Evolutionary conservation across 495 filamentous ascomycete species (phyloP), one percentile per base, ranked within the genome.

Genomic region (Collariella sp.): DNA sequence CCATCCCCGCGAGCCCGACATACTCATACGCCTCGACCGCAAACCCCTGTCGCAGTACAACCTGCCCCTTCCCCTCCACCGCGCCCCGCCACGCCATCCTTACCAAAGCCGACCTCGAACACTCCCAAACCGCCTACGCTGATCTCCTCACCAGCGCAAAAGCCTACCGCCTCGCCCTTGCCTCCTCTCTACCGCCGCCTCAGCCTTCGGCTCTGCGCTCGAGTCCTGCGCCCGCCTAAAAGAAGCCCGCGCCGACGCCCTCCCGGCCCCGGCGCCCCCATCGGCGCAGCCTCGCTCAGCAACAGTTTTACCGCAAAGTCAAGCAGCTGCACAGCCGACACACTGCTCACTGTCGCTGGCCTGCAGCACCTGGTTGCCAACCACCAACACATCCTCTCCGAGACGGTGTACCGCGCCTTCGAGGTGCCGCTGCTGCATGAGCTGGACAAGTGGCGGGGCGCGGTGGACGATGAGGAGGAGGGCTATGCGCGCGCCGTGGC

Each of bases 381-480:
- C 63, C 82, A 84, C 64, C 79, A 81, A 62, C 78, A 83, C 55
- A 83, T 84, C 54, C 70, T 84, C 0, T 73, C 69, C 20, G 81
- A 84, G 59, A 81, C 78, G 5, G 76, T 84, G n/a, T 83, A 84
- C 64, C 69, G 81, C 16, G 73, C 72, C 40, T 84, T 84, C 58
- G 81, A 84, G 62, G 81, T 83, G 7, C 81, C 81, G 23, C 66
- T 84, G 18, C 66, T 84, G 24, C 80, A 83, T 64, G 81, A 84
- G 63, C 66, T 84, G 41, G 81, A 84, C 61, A 72, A 72, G 38
- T 84, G 81, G 77, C 75, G 74, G 13, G 68, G 68, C 22, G 72
- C 75, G 40, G 76, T 81, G 48, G 76, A 76, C 16, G 81, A 83
- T 46, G 82, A 82, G 52, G 76, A 83, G 57, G 77, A 79, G 46